phyloP scores from a whole-genome alignment of 2,329 filamentous ascomycete species.

The Aspergillus pseudoterreus region DNA sequence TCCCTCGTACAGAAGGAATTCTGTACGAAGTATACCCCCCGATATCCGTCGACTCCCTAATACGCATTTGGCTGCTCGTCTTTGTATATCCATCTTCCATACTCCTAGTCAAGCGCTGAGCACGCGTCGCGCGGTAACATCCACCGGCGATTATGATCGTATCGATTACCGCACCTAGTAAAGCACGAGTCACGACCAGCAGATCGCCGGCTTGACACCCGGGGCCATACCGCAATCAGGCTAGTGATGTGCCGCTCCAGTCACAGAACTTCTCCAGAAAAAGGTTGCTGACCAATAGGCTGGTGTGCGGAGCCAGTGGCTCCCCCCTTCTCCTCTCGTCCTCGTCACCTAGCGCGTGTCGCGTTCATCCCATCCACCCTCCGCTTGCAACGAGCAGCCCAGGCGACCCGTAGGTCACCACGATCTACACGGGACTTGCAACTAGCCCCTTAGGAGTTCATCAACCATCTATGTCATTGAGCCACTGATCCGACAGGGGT shows the following conservation, averaged over 20 bases:
- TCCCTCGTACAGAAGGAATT: background rate
- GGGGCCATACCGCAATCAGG: constrained; percentile 7
- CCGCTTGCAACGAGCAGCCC: constrained; percentile 11
- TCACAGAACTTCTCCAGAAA: constrained; percentile 12
- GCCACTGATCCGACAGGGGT: background rate
- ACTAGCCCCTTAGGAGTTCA: constrained; percentile 8
- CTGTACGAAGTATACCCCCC: background rate
- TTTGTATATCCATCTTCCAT: no score
- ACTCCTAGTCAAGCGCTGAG: no score
- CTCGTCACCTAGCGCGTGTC: background rate
- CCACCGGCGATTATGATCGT: constrained; percentile 4
- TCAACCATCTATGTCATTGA: constrained; percentile 2
- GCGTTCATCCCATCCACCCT: background rate
- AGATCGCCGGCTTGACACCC: constrained; percentile 18
- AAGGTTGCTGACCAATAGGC: constrained; percentile 9
- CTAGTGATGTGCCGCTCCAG: constrained; percentile 10
- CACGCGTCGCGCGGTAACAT: background rate
- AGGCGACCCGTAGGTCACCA: constrained; percentile 9
- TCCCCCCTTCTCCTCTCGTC: background rate
- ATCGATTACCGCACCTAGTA: constrained; percentile 9
- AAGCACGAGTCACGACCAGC: constrained; percentile 4
- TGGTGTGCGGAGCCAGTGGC: background rate
- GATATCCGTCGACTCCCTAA: background rate
- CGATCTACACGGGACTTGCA: constrained; percentile 19
- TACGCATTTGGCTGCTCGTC: no score